phyloP scores from a whole-genome alignment of 345 rosid genomes.

The Pseudoturritis turrita region DNA sequence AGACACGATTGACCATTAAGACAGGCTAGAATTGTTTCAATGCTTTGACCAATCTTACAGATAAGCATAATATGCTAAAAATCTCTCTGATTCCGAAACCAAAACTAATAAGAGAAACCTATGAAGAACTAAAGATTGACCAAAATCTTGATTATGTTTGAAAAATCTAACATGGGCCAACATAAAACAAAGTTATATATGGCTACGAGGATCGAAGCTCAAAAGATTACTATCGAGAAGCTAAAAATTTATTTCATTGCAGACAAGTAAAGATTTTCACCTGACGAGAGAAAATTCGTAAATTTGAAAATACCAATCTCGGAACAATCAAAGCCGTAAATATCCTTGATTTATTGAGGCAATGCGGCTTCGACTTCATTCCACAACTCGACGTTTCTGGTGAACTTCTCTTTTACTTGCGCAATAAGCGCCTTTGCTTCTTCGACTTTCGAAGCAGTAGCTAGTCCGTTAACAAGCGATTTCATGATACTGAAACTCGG shows the following conservation, averaged over 20 bases:
- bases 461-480: conserved; percentile 62
- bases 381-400: conserved; percentile 54
- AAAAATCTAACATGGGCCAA: not conserved
- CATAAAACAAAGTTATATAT: conserved; percentile 4
- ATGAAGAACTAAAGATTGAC: not conserved
- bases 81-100: conserved; percentile 3
- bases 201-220: not conserved
- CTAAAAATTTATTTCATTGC: not conserved
- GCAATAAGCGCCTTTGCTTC: conserved; percentile 59
- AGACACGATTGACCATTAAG: not conserved
- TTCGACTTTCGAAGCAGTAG: conserved; percentile 40
- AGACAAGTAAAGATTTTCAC: conserved; percentile 8
- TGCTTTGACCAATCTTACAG: conserved; percentile 12
- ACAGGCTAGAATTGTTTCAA: conserved; percentile 5
- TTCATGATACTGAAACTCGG: conserved; percentile 62
- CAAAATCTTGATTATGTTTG: not conserved
- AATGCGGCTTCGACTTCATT: conserved; percentile 72
- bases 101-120: conserved; percentile 8
- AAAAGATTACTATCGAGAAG: not conserved
- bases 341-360: conserved; percentile 36
- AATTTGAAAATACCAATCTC: conserved; percentile 1
- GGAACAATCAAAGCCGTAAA: not conserved
- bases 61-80: not conserved
- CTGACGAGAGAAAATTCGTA: not conserved
- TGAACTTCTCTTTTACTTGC: conserved; percentile 53